These are phyloP conservation scores for Linaria vulgaris DNA, from an alignment of 257 asterid species.

Conservation along the genomic window DNA sequence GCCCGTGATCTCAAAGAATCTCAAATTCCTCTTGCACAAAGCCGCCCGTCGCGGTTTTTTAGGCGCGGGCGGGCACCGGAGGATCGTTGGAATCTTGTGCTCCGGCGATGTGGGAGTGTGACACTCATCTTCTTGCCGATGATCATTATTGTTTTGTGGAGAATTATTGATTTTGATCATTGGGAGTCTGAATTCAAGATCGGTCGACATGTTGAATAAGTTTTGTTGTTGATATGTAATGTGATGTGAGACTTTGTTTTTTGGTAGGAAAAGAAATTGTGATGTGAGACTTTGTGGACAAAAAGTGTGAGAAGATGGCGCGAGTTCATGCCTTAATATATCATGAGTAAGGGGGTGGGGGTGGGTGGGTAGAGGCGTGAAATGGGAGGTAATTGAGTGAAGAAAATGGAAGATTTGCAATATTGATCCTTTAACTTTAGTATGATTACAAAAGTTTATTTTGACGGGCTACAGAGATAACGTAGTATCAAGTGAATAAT, in stretches of 20 bases:
- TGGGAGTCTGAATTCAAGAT: conserved; percentile 44
- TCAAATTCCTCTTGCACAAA: conserved; percentile 48
- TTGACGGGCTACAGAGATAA: too few species aligned
- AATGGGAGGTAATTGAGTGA: conserved; percentile 32
- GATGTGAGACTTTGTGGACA: neutral
- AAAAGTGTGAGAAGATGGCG: conserved; percentile 11
- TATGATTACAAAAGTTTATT: too few species aligned
- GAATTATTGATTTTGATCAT: conserved; percentile 24
- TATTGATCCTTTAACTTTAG: too few species aligned
- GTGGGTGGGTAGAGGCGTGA: conserved; percentile 34
- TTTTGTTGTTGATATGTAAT: too few species aligned
- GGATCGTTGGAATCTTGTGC: conserved; percentile 43
- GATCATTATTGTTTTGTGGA: conserved; percentile 4
- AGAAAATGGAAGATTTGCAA: neutral
- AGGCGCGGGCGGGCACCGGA: conserved; percentile 62
- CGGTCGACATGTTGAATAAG: conserved; percentile 40
- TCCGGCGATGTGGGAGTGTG: conserved; percentile 48
- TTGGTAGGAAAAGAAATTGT: too few species aligned
- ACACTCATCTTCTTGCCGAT: conserved; percentile 20
- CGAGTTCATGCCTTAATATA: conserved; percentile 30
- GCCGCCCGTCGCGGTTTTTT: conserved; percentile 41
- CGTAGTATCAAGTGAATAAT: too few species aligned
- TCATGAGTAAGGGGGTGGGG: conserved; percentile 24
- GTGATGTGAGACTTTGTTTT: neutral
- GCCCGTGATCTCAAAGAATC: conserved; percentile 42